Evolutionary conservation across 495 filamentous ascomycete species (phyloP).

Genomic region (Xylaria telfairii): DNA sequence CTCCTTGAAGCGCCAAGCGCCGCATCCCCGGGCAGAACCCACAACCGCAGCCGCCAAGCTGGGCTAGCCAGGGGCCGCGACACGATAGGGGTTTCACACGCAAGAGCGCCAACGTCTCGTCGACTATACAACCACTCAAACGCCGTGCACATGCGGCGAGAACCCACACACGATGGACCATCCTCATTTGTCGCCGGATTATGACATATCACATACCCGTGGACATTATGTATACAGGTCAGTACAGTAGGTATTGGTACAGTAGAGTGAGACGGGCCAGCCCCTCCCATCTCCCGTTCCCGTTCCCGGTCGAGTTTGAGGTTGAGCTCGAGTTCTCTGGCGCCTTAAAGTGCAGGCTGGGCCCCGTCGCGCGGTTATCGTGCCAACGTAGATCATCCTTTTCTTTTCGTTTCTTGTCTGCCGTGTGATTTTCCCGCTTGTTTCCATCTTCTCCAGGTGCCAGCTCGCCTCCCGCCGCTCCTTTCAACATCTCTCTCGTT

Average conservation of each 20-base stretch:
- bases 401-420: constrained; percentile 21
- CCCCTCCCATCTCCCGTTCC: neutral
- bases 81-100: constrained; percentile 12
- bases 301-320: neutral
- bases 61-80: constrained; percentile 14
- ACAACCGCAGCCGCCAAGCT: constrained; percentile 10
- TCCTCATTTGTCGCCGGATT: constrained; percentile 1
- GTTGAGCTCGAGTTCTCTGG: too few relatives aligned
- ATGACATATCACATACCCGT: neutral
- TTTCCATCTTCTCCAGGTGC: constrained; percentile 22
- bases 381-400: constrained; percentile 5
- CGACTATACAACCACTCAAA: neutral
- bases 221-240: neutral
- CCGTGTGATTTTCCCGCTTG: neutral
- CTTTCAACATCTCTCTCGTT: neutral
- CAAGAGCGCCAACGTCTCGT: neutral
- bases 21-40: neutral
- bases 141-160: neutral
- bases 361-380: neutral
- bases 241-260: too few relatives aligned
- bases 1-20: constrained; percentile 21
- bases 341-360: neutral
- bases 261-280: neutral
- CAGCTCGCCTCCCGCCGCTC: constrained; percentile 19
- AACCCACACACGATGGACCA: neutral